Base-by-base conservation (phyloP, 805 yeast species). In the Metschnikowia drakensbergensis region DNA sequence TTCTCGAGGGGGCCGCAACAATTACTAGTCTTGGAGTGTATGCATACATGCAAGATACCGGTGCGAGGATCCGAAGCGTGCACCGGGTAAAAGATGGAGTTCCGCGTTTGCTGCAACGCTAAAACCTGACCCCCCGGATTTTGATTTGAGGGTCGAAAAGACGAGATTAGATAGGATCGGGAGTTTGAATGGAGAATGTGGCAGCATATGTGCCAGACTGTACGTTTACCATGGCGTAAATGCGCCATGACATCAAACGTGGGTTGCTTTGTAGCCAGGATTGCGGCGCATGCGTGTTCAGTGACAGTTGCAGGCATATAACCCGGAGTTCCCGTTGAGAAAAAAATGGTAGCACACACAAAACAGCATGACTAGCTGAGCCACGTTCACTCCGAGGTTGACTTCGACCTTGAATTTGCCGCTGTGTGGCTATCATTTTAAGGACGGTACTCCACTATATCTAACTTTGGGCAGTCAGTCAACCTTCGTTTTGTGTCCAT, bases 201-300 rank as follows among this genome's bases (percentile, higher is more conserved):
- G 17, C 17, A 17, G 17, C 17, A 17, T 17, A 17, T 17, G 17
- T 17, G 17, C 17, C 17, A 17, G 17, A 2, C 17, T 17, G 17
- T 17, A 17, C 17, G 17, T 22, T 3, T 9, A 17, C 13, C 9
- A 6, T 23, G 27, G 17, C 13, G 23, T 22, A 9, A 3, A 13
- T 37, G 23, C 40, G 26, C 6, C n/a, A 13, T 27, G 5, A 13
- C 41, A 27, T 27, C 30, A 31, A 22, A 9, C 6, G 11, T 31
- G 34, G 36, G 13, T 40, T 40, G 36, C 35, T 40, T 27, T n/a
- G 39, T 25, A 26, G 32, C 13, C 5, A 9, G 3, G 23, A 27
- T 37, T 40, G 43, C 29, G 43, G 36, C 36, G 32, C 35, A 40
- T 31, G 43, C 43, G 25, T 31, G 43, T n/a, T 13, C 27, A 30